Conservation (phyloP, 75 land plant species). For the Pinus tabuliformis region DNA sequence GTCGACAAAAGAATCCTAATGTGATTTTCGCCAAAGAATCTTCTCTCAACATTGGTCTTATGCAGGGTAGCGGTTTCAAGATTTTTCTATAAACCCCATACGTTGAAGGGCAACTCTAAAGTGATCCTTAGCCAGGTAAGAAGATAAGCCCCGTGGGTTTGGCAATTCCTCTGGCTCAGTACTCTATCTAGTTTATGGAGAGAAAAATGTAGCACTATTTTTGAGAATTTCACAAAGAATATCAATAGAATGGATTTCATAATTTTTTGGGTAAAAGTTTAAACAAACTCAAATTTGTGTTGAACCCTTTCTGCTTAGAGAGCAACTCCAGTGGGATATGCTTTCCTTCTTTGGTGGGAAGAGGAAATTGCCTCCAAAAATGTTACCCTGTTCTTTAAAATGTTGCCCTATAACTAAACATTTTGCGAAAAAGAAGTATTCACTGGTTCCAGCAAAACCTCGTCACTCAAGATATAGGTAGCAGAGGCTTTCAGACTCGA, state of each 20-base stretch:
- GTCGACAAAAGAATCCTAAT: too few relatives aligned
- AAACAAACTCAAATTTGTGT: background rate
- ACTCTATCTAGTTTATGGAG: background rate
- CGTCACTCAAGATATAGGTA: too few relatives aligned
- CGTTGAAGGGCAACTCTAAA: background rate
- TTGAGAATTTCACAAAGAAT: background rate
- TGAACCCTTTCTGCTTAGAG: background rate
- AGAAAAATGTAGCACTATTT: background rate
- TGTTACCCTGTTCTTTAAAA: too few relatives aligned
- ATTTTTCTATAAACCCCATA: background rate
- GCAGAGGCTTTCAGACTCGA: too few relatives aligned
- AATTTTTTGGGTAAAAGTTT: background rate
- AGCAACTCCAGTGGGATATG: background rate
- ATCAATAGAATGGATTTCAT: background rate
- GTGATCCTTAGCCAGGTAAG: background rate
- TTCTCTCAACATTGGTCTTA: background rate
- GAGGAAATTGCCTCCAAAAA: too few relatives aligned
- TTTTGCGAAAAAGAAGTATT: too few relatives aligned
- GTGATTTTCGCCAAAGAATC: too few relatives aligned
- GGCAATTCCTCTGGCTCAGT: background rate
- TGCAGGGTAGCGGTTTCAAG: background rate
- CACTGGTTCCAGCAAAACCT: too few relatives aligned
- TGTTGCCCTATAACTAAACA: too few relatives aligned
- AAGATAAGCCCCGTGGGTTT: background rate
- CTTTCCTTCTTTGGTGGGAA: too few relatives aligned